Percentiles rank a stretch among this genome's conserved stretches.
Evolutionary conservation across 2,329 filamentous ascomycete genomes (phyloP).

Genomic region (Thielaviopsis cerberus): DNA sequence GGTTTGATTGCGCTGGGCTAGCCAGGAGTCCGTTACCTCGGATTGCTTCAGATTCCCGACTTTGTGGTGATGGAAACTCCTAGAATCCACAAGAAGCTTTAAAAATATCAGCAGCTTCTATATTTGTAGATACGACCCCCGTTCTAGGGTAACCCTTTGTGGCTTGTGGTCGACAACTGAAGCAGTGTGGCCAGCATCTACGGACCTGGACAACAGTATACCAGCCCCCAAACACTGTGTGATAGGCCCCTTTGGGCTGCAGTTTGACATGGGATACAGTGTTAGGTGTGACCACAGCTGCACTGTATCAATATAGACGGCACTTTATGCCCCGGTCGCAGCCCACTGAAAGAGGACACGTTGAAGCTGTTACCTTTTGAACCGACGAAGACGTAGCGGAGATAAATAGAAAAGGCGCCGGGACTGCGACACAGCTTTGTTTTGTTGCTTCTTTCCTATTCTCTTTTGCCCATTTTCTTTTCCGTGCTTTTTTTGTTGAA

Average conservation of each 20-base stretch:
- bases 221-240: not conserved
- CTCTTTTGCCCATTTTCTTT: constrained; percentile 1
- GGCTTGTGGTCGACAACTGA: not conserved
- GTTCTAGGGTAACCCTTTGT: not conserved
- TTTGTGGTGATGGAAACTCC: constrained; percentile 3
- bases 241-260: not conserved
- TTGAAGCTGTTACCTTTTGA: constrained; percentile 7
- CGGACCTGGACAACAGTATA: not conserved
- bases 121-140: not conserved
- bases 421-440: not conserved
- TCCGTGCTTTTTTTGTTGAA: constrained; percentile 17
- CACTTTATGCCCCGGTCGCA: constrained; percentile 1
- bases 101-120: not conserved
- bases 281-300: not conserved
- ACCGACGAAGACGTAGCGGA: not conserved
- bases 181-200: not conserved
- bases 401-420: constrained; percentile 8
- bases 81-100: constrained; percentile 1
- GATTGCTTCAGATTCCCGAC: not conserved
- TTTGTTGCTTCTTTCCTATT: constrained; percentile 1
- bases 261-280: not conserved
- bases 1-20: not conserved
- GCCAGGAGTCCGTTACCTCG: not conserved
- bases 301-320: not conserved
- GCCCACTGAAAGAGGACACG: constrained; percentile 12